Percentiles rank a stretch among this genome's conserved stretches.
These are phyloP conservation scores for Kwoniella shandongensis DNA, from an alignment of 768 basidiomycete species.

Conservation along the genomic window DNA sequence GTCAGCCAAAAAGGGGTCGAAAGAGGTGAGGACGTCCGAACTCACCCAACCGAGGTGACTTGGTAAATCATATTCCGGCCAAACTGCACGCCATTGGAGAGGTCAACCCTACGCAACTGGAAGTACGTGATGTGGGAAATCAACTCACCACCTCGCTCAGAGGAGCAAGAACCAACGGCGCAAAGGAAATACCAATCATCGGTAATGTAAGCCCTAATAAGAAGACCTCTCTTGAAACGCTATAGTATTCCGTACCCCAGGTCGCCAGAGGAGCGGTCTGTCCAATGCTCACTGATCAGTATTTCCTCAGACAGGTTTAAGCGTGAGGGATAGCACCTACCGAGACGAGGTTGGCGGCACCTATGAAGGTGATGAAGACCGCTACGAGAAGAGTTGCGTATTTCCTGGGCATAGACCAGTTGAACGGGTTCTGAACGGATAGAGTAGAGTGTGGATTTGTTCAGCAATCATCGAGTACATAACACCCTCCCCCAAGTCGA, in stretches of 20 bases:
- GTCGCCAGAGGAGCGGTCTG: constrained; percentile 13
- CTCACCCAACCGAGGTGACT: constrained; percentile 39
- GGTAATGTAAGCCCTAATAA: constrained; percentile 23
- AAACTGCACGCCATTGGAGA: constrained; percentile 11
- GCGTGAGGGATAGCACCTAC: too few species aligned
- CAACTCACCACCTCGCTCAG: constrained; percentile 47
- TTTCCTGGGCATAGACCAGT: constrained; percentile 41
- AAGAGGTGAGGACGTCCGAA: background rate
- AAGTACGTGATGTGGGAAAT: background rate
- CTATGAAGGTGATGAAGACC: constrained; percentile 33
- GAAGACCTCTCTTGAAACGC: constrained; percentile 20
- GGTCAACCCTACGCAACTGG: background rate
- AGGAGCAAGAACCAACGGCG: constrained; percentile 42
- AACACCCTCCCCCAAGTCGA: background rate
- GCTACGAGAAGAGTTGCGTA: constrained; percentile 29
- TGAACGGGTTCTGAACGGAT: constrained; percentile 46
- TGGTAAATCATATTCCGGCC: constrained; percentile 49
- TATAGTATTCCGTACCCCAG: constrained; percentile 29
- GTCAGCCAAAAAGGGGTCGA: background rate
- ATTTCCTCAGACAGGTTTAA: too few species aligned
- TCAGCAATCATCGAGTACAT: too few species aligned
- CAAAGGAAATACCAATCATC: constrained; percentile 39
- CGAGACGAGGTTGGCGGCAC: constrained; percentile 20
- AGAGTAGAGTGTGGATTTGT: too few species aligned
- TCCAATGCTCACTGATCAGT: too few species aligned